Evolutionary conservation across 208 protist genomes (phyloP).

Genomic region (Leishmania turanica): DNA sequence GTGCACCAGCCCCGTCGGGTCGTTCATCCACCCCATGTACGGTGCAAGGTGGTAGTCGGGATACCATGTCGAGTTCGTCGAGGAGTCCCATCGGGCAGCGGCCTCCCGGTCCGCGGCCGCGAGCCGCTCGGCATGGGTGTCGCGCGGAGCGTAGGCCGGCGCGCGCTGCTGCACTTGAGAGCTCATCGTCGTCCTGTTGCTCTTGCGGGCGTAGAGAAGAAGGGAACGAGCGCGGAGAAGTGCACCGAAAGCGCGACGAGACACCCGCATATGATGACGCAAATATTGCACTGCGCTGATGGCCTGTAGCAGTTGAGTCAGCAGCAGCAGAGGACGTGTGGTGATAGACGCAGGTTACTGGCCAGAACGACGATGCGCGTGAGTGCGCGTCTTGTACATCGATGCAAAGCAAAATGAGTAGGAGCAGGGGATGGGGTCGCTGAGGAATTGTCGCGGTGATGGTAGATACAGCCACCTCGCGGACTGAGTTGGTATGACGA

Average conservation of each 20-base stretch:
- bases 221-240: background rate
- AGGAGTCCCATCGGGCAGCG: conserved; percentile 13
- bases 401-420: background rate
- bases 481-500: background rate
- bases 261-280: background rate
- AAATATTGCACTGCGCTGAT: background rate
- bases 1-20: conserved; percentile 38
- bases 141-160: conserved; percentile 11
- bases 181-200: background rate
- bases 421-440: background rate
- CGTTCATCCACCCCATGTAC: conserved; percentile 51
- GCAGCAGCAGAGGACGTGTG: background rate
- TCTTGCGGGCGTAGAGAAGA: background rate
- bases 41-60: conserved; percentile 48
- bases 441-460: background rate
- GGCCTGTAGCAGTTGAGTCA: background rate
- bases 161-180: conserved; percentile 13
- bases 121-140: conserved; percentile 36
- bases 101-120: conserved; percentile 22
- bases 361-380: background rate
- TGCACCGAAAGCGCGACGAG: background rate
- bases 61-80: conserved; percentile 38
- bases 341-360: background rate
- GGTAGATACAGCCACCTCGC: background rate
- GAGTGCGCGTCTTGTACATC: background rate